Base-by-base conservation (phyloP, 148 eudicot species). In the Oxyria digyna region DNA sequence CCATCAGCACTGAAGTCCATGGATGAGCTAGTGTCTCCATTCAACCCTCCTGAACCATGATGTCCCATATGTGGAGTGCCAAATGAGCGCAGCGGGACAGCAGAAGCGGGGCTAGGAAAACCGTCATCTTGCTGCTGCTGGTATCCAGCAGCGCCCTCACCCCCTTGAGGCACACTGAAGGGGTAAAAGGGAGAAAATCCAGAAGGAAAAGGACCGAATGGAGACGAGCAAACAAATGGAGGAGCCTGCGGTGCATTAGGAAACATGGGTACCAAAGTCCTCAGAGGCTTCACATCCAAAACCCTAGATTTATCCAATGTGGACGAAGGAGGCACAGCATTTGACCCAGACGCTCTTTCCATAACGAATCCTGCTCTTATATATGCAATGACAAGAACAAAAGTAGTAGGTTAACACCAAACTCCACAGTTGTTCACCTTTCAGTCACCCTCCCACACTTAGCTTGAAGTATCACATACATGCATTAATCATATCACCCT, bases 41-140 rank as follows among this genome's bases (percentile, higher is more conserved):
- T 83, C 7, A 74, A 73, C 29, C 78, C 77, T 43, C 77, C 78
- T 2, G 87, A 73, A 50, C 73, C 69, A 71, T 75, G 84, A 31
- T 43, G 62, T 37, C 78, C 70, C 79, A 81, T 62, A 35, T 73
- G 81, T 8, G 91, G 96, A 6, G 96, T 82, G 72, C 89, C 87
- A 72, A 76, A 90, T 0, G 98, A 86, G 59, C 88, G 84, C 69
- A 90, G 33, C 8, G 98, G 97, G 17, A 83, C 87, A 3, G 97
- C 82, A 7, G 82, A 67, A 32, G 81, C 84, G 70, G 84, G 84
- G 55, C 73, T 70, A 0, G 63, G 75, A 69, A 43, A 75, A 45
- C 54, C 78, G 29, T 66, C 84, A 70, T 71, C 76, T 6, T 66
- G 69, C 21, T 41, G 69, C 10, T 33, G 41, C 29, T 63, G 69